These are phyloP conservation scores for Euphorbia schlechtendalii DNA, from an alignment of 441 rosid species.

Conservation along the genomic window DNA sequence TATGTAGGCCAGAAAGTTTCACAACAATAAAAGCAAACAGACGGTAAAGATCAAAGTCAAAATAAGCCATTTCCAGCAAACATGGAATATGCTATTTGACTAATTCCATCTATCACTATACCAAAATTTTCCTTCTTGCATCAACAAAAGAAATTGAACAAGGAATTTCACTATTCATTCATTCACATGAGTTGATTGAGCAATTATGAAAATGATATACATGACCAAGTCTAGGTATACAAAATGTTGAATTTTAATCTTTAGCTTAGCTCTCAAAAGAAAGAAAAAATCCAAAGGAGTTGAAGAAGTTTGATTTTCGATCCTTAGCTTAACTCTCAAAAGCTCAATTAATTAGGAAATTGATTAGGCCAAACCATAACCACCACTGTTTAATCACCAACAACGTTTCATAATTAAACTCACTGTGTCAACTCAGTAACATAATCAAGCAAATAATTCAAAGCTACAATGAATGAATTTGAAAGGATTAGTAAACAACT, in stretches of 20 bases:
- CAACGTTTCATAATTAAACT: not conserved
- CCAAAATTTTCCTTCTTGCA: not conserved
- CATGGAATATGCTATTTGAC: constrained; percentile 1
- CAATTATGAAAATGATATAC: constrained; percentile 1
- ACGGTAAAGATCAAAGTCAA: not conserved
- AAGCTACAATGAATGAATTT: not conserved
- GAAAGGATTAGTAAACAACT: constrained; percentile 15
- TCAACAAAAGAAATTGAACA: not conserved
- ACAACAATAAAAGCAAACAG: not conserved
- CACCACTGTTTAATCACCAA: not conserved
- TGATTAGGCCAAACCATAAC: not conserved
- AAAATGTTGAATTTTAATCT: no score
- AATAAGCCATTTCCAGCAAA: not conserved
- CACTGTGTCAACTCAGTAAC: constrained; percentile 10
- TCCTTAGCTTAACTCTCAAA: constrained; percentile 2
- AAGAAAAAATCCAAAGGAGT: not conserved
- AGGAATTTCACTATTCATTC: not conserved
- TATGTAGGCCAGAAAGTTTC: not conserved
- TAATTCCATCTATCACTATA: not conserved
- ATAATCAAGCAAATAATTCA: not conserved
- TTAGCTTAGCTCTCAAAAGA: no score
- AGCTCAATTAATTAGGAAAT: not conserved
- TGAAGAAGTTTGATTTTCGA: constrained; percentile 1
- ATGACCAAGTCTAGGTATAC: not conserved
- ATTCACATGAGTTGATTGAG: no score